phyloP scores from a whole-genome alignment of 306 rosid genomes.

The Cicer yamashitae region DNA sequence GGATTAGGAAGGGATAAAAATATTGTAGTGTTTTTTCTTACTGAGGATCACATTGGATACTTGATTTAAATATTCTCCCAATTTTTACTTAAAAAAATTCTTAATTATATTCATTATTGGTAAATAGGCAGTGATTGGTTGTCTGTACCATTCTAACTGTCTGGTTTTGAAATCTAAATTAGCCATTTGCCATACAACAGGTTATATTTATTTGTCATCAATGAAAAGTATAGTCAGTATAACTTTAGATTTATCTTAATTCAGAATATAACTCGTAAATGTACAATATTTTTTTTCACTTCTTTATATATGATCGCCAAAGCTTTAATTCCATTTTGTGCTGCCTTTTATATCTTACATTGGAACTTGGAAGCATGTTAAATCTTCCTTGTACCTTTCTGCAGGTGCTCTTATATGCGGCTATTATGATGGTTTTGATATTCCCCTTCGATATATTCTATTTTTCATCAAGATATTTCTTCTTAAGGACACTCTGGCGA shows the following conservation, averaged over 20 bases:
- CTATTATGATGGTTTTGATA: constrained; percentile 74
- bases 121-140: constrained; percentile 9
- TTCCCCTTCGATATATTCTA: constrained; percentile 96
- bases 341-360: constrained; percentile 40
- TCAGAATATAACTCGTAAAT: constrained; percentile 34
- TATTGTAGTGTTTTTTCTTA: not conserved
- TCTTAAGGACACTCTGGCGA: constrained; percentile 91
- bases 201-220: constrained; percentile 18
- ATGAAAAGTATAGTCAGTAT: constrained; percentile 18
- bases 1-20: constrained; percentile 3
- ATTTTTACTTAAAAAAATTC: constrained; percentile 4
- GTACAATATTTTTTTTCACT: constrained; percentile 20
- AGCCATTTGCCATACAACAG: constrained; percentile 3
- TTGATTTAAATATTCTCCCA: constrained; percentile 13
- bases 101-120: constrained; percentile 22
- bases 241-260: constrained; percentile 10
- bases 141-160: constrained; percentile 32
- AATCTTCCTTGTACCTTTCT: constrained; percentile 51
- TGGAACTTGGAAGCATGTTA: constrained; percentile 41
- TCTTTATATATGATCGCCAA: constrained; percentile 11
- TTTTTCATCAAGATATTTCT: constrained; percentile 86
- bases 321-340: constrained; percentile 25
- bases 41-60: not conserved
- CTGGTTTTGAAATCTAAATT: constrained; percentile 13
- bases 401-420: constrained; percentile 96